Conservation (phyloP, 179 eudicot genomes). For the Drosera spatulata region DNA sequence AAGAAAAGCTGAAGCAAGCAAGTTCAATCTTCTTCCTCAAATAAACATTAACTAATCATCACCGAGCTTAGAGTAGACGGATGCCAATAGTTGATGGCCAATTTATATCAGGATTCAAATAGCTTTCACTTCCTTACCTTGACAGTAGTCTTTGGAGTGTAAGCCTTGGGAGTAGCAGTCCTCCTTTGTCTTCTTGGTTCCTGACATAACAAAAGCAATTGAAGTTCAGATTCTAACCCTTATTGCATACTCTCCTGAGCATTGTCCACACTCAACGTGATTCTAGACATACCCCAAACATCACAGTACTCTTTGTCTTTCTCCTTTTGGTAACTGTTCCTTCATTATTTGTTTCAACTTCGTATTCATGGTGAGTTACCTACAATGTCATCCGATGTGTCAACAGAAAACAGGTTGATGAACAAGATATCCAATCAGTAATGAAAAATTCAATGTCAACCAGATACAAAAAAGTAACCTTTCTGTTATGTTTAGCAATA, state of each 20-base stretch:
- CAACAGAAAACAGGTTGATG: slow-evolving; percentile 2
- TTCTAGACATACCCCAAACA: slow-evolving; percentile 58
- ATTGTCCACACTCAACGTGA: not conserved
- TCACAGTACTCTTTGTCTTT: slow-evolving; percentile 85
- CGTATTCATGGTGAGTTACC: slow-evolving; percentile 92
- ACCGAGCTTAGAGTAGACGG: no score
- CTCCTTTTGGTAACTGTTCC: slow-evolving; percentile 70
- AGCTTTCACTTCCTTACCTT: slow-evolving; percentile 31
- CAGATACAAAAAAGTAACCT: slow-evolving; percentile 57
- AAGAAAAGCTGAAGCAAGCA: no score
- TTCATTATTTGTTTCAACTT: slow-evolving; percentile 80
- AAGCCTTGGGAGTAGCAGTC: slow-evolving; percentile 50
- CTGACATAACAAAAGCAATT: slow-evolving; percentile 20
- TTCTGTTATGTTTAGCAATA: slow-evolving; percentile 73
- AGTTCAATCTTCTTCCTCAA: no score
- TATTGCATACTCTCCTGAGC: not conserved
- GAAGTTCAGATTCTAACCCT: not conserved
- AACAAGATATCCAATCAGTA: not conserved
- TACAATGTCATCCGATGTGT: slow-evolving; percentile 17
- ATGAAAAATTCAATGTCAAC: not conserved
- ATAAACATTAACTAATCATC: no score
- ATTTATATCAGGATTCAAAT: no score
- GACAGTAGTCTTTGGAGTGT: slow-evolving; percentile 38
- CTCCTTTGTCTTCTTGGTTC: slow-evolving; percentile 69
- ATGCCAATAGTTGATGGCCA: no score